A percentile compares a stretch with the other conserved stretches of the same genome.
These are phyloP conservation scores for Chaetomiaceae sp. DNA, from an alignment of 2,329 filamentous ascomycete species.

Conservation along the genomic window DNA sequence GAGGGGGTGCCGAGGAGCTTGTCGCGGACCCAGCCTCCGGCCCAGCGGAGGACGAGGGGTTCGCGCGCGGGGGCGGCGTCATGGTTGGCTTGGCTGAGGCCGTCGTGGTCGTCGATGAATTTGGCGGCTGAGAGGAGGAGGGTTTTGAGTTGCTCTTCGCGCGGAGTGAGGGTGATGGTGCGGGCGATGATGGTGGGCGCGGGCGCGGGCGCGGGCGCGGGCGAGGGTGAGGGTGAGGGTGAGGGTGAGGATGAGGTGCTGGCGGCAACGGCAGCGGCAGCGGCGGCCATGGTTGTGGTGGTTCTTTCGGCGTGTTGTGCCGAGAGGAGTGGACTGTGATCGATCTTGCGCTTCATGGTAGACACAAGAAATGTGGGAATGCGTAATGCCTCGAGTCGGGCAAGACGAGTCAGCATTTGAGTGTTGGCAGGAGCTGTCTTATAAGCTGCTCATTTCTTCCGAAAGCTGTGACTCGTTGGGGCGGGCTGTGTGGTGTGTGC, in stretches of 20 bases:
- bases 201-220: no score
- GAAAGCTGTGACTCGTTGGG: background rate
- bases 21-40: conserved; percentile 84
- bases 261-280: no score
- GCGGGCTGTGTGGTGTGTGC: background rate
- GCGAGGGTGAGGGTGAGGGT: no score
- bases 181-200: background rate
- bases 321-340: conserved; percentile 9
- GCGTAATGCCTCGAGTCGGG: background rate
- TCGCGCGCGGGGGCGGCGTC: conserved; percentile 39
- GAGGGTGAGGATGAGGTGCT: no score
- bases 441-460: conserved; percentile 2
- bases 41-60: conserved; percentile 67
- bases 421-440: background rate
- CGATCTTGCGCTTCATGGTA: conserved; percentile 27
- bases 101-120: conserved; percentile 50
- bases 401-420: conserved; percentile 8
- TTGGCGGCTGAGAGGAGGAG: conserved; percentile 78
- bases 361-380: background rate
- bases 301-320: background rate
- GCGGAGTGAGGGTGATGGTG: conserved; percentile 54
- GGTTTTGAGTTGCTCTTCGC: conserved; percentile 67
- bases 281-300: conserved; percentile 15
- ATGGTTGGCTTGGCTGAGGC: conserved; percentile 30
- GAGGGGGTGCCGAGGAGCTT: conserved; percentile 69